Percentiles rank a stretch among this genome's conserved stretches.
Conservation (phyloP, 164 flowering plant genomes). For the Paratinospora sagittata region DNA sequence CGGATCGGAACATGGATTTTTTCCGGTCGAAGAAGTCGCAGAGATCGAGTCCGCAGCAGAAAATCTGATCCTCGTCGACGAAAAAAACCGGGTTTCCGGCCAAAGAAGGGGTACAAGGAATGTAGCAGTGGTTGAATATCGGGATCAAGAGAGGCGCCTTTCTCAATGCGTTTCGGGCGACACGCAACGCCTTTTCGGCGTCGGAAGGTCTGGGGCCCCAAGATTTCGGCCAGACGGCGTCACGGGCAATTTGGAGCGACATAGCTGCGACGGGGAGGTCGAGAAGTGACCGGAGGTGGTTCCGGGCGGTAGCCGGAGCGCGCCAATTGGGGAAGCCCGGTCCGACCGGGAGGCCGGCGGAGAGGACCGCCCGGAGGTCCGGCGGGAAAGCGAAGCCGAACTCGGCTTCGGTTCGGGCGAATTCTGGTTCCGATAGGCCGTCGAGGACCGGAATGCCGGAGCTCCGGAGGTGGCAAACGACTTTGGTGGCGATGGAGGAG, state of each 20-base stretch:
- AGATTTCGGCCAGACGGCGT: constrained; percentile 62
- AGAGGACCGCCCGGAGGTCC: constrained; percentile 62
- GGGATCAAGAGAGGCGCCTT: constrained; percentile 71
- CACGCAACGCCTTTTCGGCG: constrained; percentile 55
- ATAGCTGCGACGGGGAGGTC: constrained; percentile 71
- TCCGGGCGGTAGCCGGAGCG: constrained; percentile 34
- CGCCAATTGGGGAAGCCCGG: constrained; percentile 89
- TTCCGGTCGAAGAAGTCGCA: constrained; percentile 74
- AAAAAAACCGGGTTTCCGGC: constrained; percentile 83
- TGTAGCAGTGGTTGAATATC: constrained; percentile 73
- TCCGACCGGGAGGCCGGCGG: constrained; percentile 59
- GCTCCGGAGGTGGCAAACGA: constrained; percentile 44
- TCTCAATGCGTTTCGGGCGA: constrained; percentile 54
- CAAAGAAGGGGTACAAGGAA: constrained; percentile 63
- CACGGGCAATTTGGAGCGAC: constrained; percentile 54
- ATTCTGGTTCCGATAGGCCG: constrained; percentile 63
- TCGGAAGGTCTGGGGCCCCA: constrained; percentile 78
- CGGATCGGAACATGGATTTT: constrained; percentile 39
- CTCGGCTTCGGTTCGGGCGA: constrained; percentile 69
- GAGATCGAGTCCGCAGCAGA: constrained; percentile 67
- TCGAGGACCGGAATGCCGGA: constrained; percentile 46
- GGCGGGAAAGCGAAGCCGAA: constrained; percentile 79
- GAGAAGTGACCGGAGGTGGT: constrained; percentile 48
- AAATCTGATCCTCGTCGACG: constrained; percentile 59
- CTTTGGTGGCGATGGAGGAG: constrained; percentile 43